Base-by-base conservation (phyloP, 768 basidiomycete species). In the Lactarius akahatsu region DNA sequence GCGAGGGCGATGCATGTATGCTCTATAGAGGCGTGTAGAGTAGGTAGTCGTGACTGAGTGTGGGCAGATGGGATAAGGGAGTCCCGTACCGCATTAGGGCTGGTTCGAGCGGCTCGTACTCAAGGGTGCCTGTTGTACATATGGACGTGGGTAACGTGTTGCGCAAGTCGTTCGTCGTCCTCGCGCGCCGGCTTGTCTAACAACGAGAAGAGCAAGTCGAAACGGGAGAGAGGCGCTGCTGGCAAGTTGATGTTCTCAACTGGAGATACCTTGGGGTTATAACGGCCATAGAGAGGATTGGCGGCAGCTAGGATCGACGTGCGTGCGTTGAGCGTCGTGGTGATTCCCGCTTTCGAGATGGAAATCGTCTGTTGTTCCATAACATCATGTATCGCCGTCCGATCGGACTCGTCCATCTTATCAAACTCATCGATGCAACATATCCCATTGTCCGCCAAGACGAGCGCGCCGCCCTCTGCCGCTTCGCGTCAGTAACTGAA, bases 331-430 rank as follows among this genome's bases (percentile, higher is more conserved):
- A 99, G 83, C 1, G 97, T 98, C 9, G 97, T 99, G 10, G 96
- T 96, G 74, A 99, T 98, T 28, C 97, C 97, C 6, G 97, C 97
- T 78, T 98, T 99, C 52, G 97, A 97, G 69, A 99, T 99, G 3
- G 96, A 98, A 63, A 99, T 98, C 0, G 97, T 98, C 79, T 99
- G 97, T 77, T 98, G 97, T 78, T 98, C 97, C 97, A 99, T 99
- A 67, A 99, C 97, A 83, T 98, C 97, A 79, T 99, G 97, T 68
- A 99, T 98, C 18, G 97, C 94, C 2, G 97, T 98, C 71, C 97
- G 83, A 76, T 98, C 96, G 1, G 93, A 77, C 78, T 99, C 96
- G 71, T 98, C 97, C 97, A 99, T 99, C 77, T 99, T 98, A 80
- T 99, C 97, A 74, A 98, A 99, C 75, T 99, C 97, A 71, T 99